Base-by-base conservation (phyloP, 2,329 filamentous ascomycete genomes). In the Penicillium thymicola region DNA sequence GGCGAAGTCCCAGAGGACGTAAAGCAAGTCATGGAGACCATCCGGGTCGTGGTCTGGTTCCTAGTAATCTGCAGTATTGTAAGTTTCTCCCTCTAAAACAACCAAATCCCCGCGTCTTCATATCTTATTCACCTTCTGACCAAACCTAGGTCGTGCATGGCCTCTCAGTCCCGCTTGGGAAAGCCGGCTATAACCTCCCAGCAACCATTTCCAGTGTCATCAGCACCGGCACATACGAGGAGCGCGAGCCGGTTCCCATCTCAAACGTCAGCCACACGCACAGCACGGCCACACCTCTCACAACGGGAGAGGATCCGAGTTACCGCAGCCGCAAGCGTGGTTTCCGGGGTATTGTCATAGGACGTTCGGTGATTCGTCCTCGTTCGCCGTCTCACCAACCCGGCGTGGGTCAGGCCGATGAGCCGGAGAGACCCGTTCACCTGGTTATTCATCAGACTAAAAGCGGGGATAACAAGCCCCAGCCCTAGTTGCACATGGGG, bases 11-110 rank as follows among this genome's bases (percentile, higher is more conserved):
- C 90, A 28, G 78, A 81, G 36, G 90, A 95, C 68, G 87, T 90
- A 0, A 74, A 76, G 32, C 75, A 82, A 9, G 76, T 96, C 1
- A 79, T 79, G 5, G 89, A 95, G 60, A 80, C 84, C 0, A 82
- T 90, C 51, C 80, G 79, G 2, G 79, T 93, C 0, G 83, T 96
- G 0, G 87, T 96, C 18, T 96, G 92, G 92, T 96, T 96, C 67
- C 74, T 96, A 50, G 82, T 85, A 9, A 85, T 94, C 21, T 93
- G 89, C 74, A 94, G 89, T 62, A 87, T 96, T 58, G 89, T 92
- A 76, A 58, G 63, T 60, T 18, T 28, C 36, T n/a, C 13, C 21
- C 10, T 28, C 14, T n/a, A n/a, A 25, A 34, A 48, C 37, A 10
- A 21, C 8, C 11, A 25, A 18, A 51, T 27, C 11, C 9, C 5